Evolutionary conservation across 306 rosid species (phyloP).

Genomic region (Cicer chorassanicum): DNA sequence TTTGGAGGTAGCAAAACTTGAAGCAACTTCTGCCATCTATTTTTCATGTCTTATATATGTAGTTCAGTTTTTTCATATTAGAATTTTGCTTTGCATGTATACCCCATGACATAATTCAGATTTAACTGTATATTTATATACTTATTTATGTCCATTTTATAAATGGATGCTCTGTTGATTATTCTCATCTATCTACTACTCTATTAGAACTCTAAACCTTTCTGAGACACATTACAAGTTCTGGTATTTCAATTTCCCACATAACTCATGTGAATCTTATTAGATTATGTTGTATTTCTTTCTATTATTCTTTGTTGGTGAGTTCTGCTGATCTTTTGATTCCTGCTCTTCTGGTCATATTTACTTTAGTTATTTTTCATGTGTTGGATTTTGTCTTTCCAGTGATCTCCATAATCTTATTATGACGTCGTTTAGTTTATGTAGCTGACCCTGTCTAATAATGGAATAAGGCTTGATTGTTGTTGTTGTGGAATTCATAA

Average conservation of each 20-base stretch:
- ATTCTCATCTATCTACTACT: conserved; percentile 1
- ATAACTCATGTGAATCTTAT: background rate
- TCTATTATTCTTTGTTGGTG: background rate
- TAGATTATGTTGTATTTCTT: background rate
- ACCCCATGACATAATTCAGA: background rate
- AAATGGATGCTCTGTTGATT: background rate
- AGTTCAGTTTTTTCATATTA: background rate
- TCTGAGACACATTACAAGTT: background rate
- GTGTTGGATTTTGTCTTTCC: background rate
- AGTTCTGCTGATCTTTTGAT: background rate
- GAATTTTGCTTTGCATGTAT: background rate
- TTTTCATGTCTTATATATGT: background rate
- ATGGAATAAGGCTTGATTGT: background rate
- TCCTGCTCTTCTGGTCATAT: background rate
- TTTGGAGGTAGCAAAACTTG: background rate
- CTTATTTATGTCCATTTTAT: background rate
- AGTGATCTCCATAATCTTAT: background rate
- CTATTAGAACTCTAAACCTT: background rate
- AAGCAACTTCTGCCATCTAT: background rate
- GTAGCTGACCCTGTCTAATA: background rate
- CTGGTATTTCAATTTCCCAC: background rate
- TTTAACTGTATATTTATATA: background rate
- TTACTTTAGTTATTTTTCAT: background rate
- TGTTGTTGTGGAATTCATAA: background rate
- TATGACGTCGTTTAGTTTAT: background rate